Evolutionary conservation across 306 rosid species (phyloP), one percentile per base, ranked within the genome.

Genomic region (Spatholobus suberectus): DNA sequence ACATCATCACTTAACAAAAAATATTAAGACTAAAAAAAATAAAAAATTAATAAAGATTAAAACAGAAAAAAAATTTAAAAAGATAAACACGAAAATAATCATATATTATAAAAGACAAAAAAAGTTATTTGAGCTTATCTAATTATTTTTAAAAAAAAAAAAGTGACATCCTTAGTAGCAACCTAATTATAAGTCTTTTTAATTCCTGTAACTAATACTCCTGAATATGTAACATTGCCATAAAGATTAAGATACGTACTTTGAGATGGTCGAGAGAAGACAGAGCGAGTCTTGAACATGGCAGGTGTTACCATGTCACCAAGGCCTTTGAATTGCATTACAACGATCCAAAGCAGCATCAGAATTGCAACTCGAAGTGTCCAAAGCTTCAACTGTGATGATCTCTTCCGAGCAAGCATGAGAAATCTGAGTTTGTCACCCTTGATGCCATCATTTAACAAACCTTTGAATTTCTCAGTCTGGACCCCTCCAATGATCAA

Each of bases 331-430:
- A 87, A 49, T 44, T 92, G 94, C 70, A 86, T 47, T 0, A 62
- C 47, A 63, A 89, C 70, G 82, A 89, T 84, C 90, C 90, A 90
- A n/a, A 90, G 57, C 78, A 89, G 63, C 29, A 87, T 21, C 35
- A 88, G 0, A 47, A 88, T 83, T 12, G 79, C 75, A 32, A 74
- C 59, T 40, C 91, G 41, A 73, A 86, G 66, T 35, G 79, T 82
- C 97, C 94, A 90, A 21, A 82, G n/a, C 27, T 75, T 90, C 21
- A 89, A 44, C 54, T 32, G 44, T 0, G 81, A 40, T 23, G 89
- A 83, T 47, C 69, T 61, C 18, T 49, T 54, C 18, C 63, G 32
- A 3, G 82, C 80, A 57, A 76, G 18, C 58, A 79, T 77, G 18
- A 82, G 17, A 1, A 74, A 12, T 85, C 75, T 88, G 44, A 82